Evolutionary conservation across 2,329 filamentous ascomycete species (phyloP).

Genomic region (Fusarium aywerte): DNA sequence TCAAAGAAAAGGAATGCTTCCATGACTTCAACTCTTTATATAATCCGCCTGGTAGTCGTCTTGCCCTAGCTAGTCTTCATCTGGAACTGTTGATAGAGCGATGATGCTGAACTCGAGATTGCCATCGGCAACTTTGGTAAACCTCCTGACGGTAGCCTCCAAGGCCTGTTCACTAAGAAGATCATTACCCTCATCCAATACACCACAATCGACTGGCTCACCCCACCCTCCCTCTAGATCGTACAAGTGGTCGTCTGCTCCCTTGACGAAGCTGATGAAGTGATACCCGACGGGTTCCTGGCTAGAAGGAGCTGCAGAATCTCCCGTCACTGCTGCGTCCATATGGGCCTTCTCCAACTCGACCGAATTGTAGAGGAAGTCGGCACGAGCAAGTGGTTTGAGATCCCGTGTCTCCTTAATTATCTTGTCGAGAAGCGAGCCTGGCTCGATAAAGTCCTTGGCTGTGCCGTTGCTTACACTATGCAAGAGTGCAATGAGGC

Average conservation of each 20-base stretch:
- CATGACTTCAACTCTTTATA: not conserved
- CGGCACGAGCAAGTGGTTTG: conserved; percentile 69
- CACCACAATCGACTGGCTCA: conserved; percentile 76
- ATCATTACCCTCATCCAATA: conserved; percentile 66
- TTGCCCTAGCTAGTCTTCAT: conserved; percentile 14
- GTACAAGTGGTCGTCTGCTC: conserved; percentile 72
- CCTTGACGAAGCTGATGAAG: conserved; percentile 84
- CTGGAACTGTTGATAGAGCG: conserved; percentile 47
- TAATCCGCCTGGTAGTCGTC: not conserved
- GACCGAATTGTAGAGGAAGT: conserved; percentile 75
- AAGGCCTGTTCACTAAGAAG: conserved; percentile 75
- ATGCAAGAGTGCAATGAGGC: conserved; percentile 81
- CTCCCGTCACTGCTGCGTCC: conserved; percentile 73
- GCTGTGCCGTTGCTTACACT: conserved; percentile 75
- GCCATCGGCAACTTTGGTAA: conserved; percentile 53
- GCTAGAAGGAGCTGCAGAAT: conserved; percentile 71
- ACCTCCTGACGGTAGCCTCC: conserved; percentile 63
- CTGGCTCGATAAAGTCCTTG: conserved; percentile 62
- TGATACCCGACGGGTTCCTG: conserved; percentile 75
- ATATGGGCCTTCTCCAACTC: conserved; percentile 79
- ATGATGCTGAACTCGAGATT: conserved; percentile 55
- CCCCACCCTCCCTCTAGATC: conserved; percentile 82
- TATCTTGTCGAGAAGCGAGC: conserved; percentile 67
- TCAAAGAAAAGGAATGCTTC: not conserved
- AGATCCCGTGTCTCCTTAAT: conserved; percentile 71